Percentiles rank a stretch among this genome's conserved stretches.
These are phyloP conservation scores for Sarocladium kiliense DNA, from an alignment of 2,329 filamentous ascomycete species.

Conservation along the genomic window DNA sequence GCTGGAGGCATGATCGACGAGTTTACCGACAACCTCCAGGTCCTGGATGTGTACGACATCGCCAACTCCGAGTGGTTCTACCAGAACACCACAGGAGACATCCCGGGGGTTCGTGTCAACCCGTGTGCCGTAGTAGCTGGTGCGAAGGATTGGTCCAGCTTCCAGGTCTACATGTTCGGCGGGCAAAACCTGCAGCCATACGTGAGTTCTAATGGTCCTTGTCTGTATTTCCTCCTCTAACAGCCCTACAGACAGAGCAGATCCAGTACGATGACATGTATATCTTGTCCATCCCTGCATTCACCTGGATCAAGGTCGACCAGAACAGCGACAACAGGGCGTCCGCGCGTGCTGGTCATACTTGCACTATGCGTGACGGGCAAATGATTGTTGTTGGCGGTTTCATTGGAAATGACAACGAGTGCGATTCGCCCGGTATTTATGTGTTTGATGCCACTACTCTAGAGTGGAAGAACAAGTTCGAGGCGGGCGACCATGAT, in stretches of 20 bases:
- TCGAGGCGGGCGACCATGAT: conserved; percentile 56
- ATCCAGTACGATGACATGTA: conserved; percentile 61
- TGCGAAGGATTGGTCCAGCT: conserved; percentile 65
- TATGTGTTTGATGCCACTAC: conserved; percentile 69
- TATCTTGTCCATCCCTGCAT: conserved; percentile 56
- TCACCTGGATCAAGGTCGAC: conserved; percentile 56
- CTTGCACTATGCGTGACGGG: conserved; percentile 51
- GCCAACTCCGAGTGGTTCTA: conserved; percentile 54
- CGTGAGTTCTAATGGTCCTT: conserved; percentile 25
- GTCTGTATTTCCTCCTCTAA: conserved; percentile 13
- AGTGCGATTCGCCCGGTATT: conserved; percentile 51
- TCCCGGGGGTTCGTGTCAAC: conserved; percentile 47
- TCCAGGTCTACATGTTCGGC: conserved; percentile 74
- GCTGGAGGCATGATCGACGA: conserved; percentile 65
- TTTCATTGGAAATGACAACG: conserved; percentile 41
- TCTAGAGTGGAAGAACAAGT: conserved; percentile 52
- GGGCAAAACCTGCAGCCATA: conserved; percentile 67
- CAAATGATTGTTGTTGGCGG: conserved; percentile 63
- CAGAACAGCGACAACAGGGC: conserved; percentile 49
- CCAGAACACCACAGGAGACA: conserved; percentile 48
- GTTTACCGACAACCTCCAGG: conserved; percentile 51
- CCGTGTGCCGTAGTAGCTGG: conserved; percentile 60
- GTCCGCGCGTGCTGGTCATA: conserved; percentile 38
- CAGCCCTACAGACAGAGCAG: conserved; percentile 33
- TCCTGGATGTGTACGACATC: conserved; percentile 65